Percentiles rank a stretch among this genome's conserved stretches.
Conservation (phyloP, 352 stramenopile genomes). For the Pseudoperonospora humuli region DNA sequence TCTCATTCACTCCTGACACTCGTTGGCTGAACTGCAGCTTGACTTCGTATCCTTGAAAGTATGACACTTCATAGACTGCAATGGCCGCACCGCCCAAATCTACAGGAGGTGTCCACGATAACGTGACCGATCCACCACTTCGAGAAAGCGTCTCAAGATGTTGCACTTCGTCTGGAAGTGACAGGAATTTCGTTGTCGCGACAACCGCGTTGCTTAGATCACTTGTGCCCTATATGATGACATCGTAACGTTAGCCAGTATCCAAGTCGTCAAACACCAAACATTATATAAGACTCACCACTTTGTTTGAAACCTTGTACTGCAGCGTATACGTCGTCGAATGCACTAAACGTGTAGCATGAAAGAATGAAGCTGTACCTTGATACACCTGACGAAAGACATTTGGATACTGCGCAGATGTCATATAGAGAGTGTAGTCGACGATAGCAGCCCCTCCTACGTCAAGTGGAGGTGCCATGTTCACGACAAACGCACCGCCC, state of each 20-base stretch:
- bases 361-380: conserved; percentile 11
- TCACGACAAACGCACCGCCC: conserved; percentile 36
- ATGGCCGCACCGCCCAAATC: conserved; percentile 52
- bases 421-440: conserved; percentile 20
- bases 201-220: conserved; percentile 33
- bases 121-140: conserved; percentile 30
- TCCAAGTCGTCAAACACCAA: no score
- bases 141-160: conserved; percentile 19
- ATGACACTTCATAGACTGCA: conserved; percentile 38
- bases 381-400: conserved; percentile 40
- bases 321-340: conserved; percentile 41
- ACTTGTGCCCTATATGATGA: conserved; percentile 28
- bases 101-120: conserved; percentile 38
- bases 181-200: conserved; percentile 31
- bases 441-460: conserved; percentile 25
- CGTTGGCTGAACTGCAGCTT: conserved; percentile 29
- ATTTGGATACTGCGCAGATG: conserved; percentile 29
- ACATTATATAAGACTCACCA: conserved; percentile 26
- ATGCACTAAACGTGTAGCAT: conserved; percentile 27
- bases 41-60: conserved; percentile 29
- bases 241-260: background rate
- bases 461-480: conserved; percentile 29
- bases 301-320: conserved; percentile 31
- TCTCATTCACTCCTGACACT: conserved; percentile 17
- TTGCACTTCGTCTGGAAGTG: conserved; percentile 32